phyloP scores from a whole-genome alignment of 345 rosid genomes.

The Anastatica hierochuntica region DNA sequence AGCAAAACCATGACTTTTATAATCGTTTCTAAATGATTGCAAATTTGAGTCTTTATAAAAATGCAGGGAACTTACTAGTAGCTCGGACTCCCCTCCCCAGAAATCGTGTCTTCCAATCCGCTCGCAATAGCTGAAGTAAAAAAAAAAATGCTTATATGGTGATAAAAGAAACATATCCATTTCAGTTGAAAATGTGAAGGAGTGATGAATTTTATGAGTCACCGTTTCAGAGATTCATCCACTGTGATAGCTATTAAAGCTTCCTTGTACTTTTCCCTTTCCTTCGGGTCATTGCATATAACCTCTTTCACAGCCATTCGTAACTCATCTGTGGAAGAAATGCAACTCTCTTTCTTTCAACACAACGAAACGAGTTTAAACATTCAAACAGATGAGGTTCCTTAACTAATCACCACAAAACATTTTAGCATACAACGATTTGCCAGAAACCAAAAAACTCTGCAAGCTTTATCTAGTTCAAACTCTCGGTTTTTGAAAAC shows the following conservation, averaged over 20 bases:
- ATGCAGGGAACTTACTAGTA: conserved; percentile 48
- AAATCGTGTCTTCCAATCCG: conserved; percentile 61
- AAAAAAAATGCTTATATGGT: no score
- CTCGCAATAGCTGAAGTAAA: conserved; percentile 65
- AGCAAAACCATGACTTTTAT: neutral
- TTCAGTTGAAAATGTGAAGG: neutral
- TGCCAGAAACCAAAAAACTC: neutral
- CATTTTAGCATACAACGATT: neutral
- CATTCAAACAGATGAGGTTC: neutral
- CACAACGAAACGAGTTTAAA: neutral
- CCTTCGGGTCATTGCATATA: conserved; percentile 51
- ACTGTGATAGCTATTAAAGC: conserved; percentile 72
- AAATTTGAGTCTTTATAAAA: neutral
- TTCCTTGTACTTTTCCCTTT: conserved; percentile 57
- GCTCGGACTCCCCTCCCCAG: conserved; percentile 97
- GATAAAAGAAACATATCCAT: neutral
- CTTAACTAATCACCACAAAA: neutral
- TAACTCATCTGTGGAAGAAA: conserved; percentile 48
- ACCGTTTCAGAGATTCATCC: conserved; percentile 79
- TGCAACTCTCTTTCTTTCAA: no score
- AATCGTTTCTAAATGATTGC: neutral
- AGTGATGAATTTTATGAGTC: neutral
- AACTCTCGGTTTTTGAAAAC: no score
- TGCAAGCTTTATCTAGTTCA: no score
- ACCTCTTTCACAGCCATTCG: conserved; percentile 85